Conservation (phyloP, 305 asterid species). For the Ilex paraguariensis region DNA sequence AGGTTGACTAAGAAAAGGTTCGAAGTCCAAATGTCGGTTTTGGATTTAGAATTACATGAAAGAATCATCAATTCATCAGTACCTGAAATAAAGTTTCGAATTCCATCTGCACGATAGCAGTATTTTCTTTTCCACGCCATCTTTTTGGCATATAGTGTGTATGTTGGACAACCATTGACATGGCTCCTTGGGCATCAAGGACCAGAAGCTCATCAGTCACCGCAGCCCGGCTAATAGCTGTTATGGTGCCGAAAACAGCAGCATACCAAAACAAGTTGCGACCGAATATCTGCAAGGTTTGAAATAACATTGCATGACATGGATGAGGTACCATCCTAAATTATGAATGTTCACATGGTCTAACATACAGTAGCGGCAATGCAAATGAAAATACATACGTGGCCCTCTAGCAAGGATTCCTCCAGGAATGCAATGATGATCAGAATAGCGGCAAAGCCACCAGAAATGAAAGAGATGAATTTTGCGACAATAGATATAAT, state of each 20-base stretch:
- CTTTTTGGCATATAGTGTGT: conserved; percentile 95
- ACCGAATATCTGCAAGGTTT: conserved; percentile 74
- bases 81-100: conserved; percentile 98
- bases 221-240: conserved; percentile 95
- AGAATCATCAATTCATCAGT: not conserved
- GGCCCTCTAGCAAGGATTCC: conserved; percentile 99
- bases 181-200: conserved; percentile 76
- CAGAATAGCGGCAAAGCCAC: conserved; percentile 97
- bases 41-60: too few relatives aligned
- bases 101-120: conserved; percentile 62
- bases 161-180: conserved; percentile 82
- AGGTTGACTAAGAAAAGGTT: too few relatives aligned
- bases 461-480: conserved; percentile 94
- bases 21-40: too few relatives aligned
- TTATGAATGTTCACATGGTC: not conserved
- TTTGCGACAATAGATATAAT: conserved; percentile 74
- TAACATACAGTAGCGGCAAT: not conserved
- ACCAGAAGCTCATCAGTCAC: conserved; percentile 76
- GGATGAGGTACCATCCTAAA: conserved; percentile 1
- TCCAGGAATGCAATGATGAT: conserved; percentile 92
- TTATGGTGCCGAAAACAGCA: conserved; percentile 95
- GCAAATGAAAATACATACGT: conserved; percentile 40
- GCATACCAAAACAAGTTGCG: conserved; percentile 96
- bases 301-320: conserved; percentile 12
- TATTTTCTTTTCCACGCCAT: conserved; percentile 96